Percentiles rank a stretch among this genome's conserved stretches.
These are phyloP conservation scores for Xerocomellus dryophilus DNA, from an alignment of 768 basidiomycete species.

Conservation along the genomic window DNA sequence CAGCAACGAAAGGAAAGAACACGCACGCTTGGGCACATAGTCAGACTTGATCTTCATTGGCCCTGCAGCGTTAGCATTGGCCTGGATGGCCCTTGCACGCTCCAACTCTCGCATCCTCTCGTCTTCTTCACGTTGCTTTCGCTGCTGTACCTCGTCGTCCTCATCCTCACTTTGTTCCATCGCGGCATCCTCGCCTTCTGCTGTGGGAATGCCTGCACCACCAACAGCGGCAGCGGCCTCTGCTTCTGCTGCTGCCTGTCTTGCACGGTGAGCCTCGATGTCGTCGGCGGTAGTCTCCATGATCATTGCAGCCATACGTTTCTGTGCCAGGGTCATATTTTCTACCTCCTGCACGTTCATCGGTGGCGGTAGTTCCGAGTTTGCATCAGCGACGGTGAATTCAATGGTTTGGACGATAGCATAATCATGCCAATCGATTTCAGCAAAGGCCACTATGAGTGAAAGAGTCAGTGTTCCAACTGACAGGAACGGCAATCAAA, in stretches of 20 bases:
- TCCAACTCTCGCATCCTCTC: conserved; percentile 69
- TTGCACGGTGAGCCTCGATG: conserved; percentile 75
- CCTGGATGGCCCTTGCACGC: conserved; percentile 76
- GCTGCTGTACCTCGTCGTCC: conserved; percentile 62
- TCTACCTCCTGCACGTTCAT: conserved; percentile 95
- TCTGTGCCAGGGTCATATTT: conserved; percentile 95
- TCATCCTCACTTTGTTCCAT: conserved; percentile 85
- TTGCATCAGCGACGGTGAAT: conserved; percentile 89
- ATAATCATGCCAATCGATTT: conserved; percentile 99
- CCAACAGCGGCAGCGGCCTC: conserved; percentile 81
- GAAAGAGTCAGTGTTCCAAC: conserved; percentile 3
- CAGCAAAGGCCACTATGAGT: conserved; percentile 80
- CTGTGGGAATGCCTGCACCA: conserved; percentile 45
- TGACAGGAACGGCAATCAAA: background rate
- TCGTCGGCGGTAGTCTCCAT: conserved; percentile 93
- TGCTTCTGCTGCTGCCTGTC: conserved; percentile 81
- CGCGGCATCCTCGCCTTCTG: conserved; percentile 56
- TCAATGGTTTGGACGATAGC: conserved; percentile 98
- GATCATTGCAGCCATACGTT: conserved; percentile 97
- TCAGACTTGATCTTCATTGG: conserved; percentile 95
- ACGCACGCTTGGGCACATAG: conserved; percentile 89
- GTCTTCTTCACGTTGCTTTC: conserved; percentile 62
- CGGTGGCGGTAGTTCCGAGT: conserved; percentile 90
- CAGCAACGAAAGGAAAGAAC: background rate
- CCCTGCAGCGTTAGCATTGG: conserved; percentile 69